Evolutionary conservation across 169 alveolate species (phyloP), one percentile per base, ranked within the genome.

Genomic region (Cardiosporidium cionae): DNA sequence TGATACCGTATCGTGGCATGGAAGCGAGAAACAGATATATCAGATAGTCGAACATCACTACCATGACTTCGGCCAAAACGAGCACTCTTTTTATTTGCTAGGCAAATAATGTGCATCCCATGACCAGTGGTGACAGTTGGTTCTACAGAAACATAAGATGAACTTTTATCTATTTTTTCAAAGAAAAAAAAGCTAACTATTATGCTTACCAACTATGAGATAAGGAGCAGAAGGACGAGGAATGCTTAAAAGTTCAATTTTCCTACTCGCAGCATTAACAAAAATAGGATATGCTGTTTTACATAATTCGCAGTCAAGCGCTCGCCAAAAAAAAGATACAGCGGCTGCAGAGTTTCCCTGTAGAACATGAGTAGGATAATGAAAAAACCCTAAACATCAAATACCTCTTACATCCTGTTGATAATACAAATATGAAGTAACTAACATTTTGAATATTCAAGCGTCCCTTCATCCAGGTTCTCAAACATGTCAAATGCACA

Each of bases 61-160:
- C 91, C 92, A 82, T 94, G 96, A 2, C 97, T 95, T 65, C 99
- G 83, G 53, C 99, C 99, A 33, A 91, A 75, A 6, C 88, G 84
- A 7, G 81, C 83, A 35, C 77, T 80, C 22, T 82, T 63, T 3
- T 81, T 64, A 36, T 78, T 78, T n/a, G 92, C 80, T 54, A 91
- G 73, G 35, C 88, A 81, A 25, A 89, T 90, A 6, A 91, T 83
- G 72, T 88, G 89, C 22, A 87, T 81, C 3, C 96, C 96, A 36
- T 79, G 84, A 44, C n/a, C 58, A 16, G 52, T 68, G 74, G 32
- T 74, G 69, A 28, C 76, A 75, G 32, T 83, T 65, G 9, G 76
- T 75, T n/a, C 65, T 68, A 1, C 68, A 31, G 7, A 70, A 69
- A 37, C 75, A 25, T 32, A 63, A 52, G 71, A 52, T n/a, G n/a